Conservation (phyloP, 768 basidiomycete species). For the Russula foetens region DNA sequence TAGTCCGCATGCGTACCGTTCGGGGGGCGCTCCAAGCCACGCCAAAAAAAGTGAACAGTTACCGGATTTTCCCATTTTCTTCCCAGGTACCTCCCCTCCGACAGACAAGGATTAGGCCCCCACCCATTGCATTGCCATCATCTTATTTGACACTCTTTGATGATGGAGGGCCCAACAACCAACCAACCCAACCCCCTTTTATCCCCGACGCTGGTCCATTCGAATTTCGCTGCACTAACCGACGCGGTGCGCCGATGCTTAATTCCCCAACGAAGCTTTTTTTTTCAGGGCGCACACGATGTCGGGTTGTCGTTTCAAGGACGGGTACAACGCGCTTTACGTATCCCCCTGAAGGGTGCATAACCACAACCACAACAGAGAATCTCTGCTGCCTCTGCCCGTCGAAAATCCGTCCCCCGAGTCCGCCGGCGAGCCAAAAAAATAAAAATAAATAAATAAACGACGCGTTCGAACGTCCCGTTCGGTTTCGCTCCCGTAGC, state of each 20-base stretch:
- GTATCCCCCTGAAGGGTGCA: too few species aligned
- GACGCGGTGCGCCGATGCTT: neutral
- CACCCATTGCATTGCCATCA: neutral
- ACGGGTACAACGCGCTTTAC: too few species aligned
- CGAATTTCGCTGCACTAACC: neutral
- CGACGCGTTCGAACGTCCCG: neutral
- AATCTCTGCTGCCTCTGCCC: too few species aligned
- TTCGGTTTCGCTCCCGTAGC: neutral
- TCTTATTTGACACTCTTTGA: neutral
- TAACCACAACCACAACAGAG: too few species aligned
- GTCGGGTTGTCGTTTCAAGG: too few species aligned
- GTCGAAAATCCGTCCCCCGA: too few species aligned
- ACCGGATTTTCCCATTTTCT: neutral
- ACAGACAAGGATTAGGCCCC: neutral
- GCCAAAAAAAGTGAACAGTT: neutral
- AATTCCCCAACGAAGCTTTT: too few species aligned
- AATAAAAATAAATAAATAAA: too few species aligned
- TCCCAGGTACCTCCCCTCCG: neutral
- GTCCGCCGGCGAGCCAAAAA: too few species aligned
- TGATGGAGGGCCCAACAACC: too few species aligned
- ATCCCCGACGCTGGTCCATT: neutral
- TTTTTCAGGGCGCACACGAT: too few species aligned
- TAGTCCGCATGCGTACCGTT: neutral
- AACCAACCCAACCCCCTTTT: neutral
- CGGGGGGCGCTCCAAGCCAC: neutral